Percentiles rank a stretch among this genome's conserved stretches.
phyloP scores from a whole-genome alignment of 129 eudicot genomes.

The Erigeron canadensis region DNA sequence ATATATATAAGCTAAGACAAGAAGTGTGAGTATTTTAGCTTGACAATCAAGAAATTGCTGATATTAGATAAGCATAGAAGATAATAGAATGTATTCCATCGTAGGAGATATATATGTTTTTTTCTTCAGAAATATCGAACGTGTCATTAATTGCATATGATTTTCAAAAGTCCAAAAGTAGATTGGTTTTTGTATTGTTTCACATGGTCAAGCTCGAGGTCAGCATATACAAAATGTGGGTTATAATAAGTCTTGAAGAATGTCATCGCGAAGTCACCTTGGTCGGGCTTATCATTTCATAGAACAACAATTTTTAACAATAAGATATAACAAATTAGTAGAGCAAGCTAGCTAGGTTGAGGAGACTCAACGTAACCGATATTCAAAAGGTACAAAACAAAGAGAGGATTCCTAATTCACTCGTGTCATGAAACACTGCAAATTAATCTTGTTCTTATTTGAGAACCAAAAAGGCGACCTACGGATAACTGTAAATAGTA shows the following conservation, averaged over 20 bases:
- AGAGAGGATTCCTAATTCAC: too few relatives aligned
- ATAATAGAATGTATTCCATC: conserved; percentile 8
- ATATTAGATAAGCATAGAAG: conserved; percentile 1
- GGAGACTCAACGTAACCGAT: too few relatives aligned
- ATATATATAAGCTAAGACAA: neutral
- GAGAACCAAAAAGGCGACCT: too few relatives aligned
- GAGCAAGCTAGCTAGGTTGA: too few relatives aligned
- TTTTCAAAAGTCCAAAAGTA: neutral
- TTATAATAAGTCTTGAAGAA: neutral
- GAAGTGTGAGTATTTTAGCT: neutral
- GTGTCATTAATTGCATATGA: conserved; percentile 13
- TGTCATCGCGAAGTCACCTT: neutral
- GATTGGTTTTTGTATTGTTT: neutral
- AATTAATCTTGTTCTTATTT: too few relatives aligned
- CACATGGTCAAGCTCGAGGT: neutral
- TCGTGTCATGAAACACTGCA: too few relatives aligned
- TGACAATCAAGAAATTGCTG: conserved; percentile 2
- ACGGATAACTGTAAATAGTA: too few relatives aligned
- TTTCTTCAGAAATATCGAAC: conserved; percentile 8
- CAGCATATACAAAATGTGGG: neutral
- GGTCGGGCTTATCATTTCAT: too few relatives aligned
- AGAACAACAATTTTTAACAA: too few relatives aligned
- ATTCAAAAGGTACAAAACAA: too few relatives aligned
- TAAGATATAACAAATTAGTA: too few relatives aligned
- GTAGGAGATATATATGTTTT: conserved; percentile 17